Conservation (phyloP, 257 asterid genomes). For the Nicotiana tomentosiformis region DNA sequence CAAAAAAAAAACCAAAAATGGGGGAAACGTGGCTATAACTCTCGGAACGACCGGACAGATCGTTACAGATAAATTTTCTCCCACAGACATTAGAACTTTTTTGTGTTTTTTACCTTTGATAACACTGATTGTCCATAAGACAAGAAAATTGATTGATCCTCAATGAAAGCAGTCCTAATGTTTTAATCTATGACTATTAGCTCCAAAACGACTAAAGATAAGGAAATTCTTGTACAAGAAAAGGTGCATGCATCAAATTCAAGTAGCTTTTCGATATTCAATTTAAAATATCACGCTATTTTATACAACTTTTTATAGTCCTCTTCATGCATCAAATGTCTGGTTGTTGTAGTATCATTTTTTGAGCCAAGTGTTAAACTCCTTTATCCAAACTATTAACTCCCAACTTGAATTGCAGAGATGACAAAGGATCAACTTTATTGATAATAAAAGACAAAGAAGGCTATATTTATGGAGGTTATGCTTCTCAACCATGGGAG, state of each 20-base stretch:
- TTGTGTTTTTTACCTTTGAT: too few species aligned
- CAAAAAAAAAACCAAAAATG: too few species aligned
- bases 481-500: conserved; percentile 97
- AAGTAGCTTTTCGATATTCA: not conserved
- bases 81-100: too few species aligned
- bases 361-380: not conserved
- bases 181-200: not conserved
- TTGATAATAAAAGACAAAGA: conserved; percentile 78
- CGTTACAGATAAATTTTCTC: too few species aligned
- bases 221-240: not conserved
- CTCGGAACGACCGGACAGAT: too few species aligned
- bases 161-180: not conserved
- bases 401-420: conserved; percentile 53
- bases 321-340: not conserved
- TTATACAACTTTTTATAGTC: not conserved
- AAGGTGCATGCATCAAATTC: not conserved
- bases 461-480: conserved; percentile 80
- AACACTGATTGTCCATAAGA: not conserved
- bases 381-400: not conserved
- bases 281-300: not conserved
- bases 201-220: not conserved
- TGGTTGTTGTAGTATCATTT: not conserved
- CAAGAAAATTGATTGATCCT: not conserved
- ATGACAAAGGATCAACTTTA: conserved; percentile 53
- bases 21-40: too few species aligned